phyloP scores from a whole-genome alignment of 495 filamentous ascomycete genomes.

The Penicillium cinerascens region DNA sequence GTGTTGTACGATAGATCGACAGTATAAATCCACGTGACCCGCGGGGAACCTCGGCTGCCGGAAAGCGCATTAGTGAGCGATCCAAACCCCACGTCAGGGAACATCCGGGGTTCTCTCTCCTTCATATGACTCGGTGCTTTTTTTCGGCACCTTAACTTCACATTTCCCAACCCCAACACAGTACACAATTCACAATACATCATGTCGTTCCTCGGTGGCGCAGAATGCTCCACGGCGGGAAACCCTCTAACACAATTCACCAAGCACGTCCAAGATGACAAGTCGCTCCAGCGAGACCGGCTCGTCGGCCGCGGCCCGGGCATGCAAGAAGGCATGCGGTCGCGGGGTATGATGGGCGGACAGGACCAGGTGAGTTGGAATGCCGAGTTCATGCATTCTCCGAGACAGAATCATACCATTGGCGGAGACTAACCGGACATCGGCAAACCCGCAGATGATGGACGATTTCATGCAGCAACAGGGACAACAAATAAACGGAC shows the following conservation, averaged over 20 bases:
- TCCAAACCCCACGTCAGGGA: slow-evolving; percentile 35
- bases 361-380: slow-evolving; percentile 56
- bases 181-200: slow-evolving; percentile 14
- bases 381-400: background rate
- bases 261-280: slow-evolving; percentile 93
- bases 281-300: slow-evolving; percentile 85
- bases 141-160: background rate
- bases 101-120: slow-evolving; percentile 12
- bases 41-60: slow-evolving; percentile 35
- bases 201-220: slow-evolving; percentile 94
- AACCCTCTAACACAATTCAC: slow-evolving; percentile 96
- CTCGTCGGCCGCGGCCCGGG: slow-evolving; percentile 67
- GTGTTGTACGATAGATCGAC: background rate
- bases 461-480: slow-evolving; percentile 84
- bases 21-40: slow-evolving; percentile 29
- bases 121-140: background rate
- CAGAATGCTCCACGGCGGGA: slow-evolving; percentile 93
- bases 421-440: slow-evolving; percentile 19
- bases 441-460: slow-evolving; percentile 73
- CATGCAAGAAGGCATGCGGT: slow-evolving; percentile 63
- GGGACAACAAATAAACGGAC: slow-evolving; percentile 51
- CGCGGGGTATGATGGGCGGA: slow-evolving; percentile 53
- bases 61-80: slow-evolving; percentile 24
- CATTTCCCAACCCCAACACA: background rate
- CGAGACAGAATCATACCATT: background rate